Evolutionary conservation across 805 yeast genomes (phyloP).

Genomic region (Priceomyces carsonii): DNA sequence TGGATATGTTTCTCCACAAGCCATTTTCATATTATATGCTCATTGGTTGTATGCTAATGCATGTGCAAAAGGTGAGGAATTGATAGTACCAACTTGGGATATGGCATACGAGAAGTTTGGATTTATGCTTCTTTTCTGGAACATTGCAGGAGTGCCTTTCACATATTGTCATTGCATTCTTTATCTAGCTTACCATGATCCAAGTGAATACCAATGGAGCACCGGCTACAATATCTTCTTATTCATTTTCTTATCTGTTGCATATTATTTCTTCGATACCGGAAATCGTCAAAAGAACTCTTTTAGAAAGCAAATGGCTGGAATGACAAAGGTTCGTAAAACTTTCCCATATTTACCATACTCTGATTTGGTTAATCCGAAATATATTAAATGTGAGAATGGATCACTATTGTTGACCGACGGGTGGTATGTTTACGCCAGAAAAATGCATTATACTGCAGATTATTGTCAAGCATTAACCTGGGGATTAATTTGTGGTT

Average conservation of each 20-base stretch:
- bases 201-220: conserved; percentile 78
- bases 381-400: conserved; percentile 77
- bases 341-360: conserved; percentile 93
- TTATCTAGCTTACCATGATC: conserved; percentile 79
- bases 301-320: conserved; percentile 81
- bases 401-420: conserved; percentile 86
- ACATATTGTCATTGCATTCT: conserved; percentile 95
- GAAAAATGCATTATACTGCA: conserved; percentile 94
- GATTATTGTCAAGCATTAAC: conserved; percentile 85
- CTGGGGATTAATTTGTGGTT: conserved; percentile 93
- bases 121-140: conserved; percentile 99
- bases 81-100: conserved; percentile 98
- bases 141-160: conserved; percentile 98
- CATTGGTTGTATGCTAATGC: conserved; percentile 97
- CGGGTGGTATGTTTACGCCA: conserved; percentile 93
- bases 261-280: conserved; percentile 93
- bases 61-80: conserved; percentile 96
- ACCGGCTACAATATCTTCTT: conserved; percentile 56
- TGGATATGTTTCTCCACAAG: conserved; percentile 79
- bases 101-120: conserved; percentile 99
- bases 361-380: conserved; percentile 80
- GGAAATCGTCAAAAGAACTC: conserved; percentile 93
- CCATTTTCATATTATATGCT: conserved; percentile 70
- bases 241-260: conserved; percentile 56
- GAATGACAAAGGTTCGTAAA: conserved; percentile 74